A percentile compares a stretch with the other conserved stretches of the same genome.
Conservation (phyloP, 1,284 basidiomycete genomes). For the Ceratobasidium sp. region DNA sequence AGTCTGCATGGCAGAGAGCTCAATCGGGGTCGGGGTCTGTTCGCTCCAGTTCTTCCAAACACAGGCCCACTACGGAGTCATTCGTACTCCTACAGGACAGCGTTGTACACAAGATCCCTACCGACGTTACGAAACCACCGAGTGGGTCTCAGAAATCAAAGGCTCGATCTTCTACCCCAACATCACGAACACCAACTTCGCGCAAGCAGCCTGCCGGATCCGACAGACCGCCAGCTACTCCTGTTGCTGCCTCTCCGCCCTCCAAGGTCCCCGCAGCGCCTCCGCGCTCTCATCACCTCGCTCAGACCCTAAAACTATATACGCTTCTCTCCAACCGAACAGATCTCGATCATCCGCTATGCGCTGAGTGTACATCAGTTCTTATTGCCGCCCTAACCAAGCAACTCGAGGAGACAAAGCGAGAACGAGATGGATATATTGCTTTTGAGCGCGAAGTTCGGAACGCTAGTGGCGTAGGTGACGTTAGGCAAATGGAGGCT, state of each 20-base stretch:
- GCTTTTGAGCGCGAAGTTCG: conserved; percentile 89
- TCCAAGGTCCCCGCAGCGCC: conserved; percentile 52
- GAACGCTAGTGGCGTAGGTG: conserved; percentile 62
- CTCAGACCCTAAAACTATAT: conserved; percentile 78
- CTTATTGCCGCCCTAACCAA: conserved; percentile 80
- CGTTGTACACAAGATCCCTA: conserved; percentile 70
- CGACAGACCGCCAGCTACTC: conserved; percentile 48
- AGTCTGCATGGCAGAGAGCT: conserved; percentile 69
- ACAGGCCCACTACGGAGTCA: conserved; percentile 69
- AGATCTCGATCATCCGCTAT: conserved; percentile 94
- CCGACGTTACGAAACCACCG: conserved; percentile 55
- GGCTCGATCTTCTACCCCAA: conserved; percentile 37
- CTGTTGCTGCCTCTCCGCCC: conserved; percentile 55
- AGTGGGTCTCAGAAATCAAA: conserved; percentile 38
- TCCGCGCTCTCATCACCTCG: conserved; percentile 71
- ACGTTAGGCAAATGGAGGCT: conserved; percentile 42
- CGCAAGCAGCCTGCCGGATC: conserved; percentile 46
- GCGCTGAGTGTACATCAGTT: conserved; percentile 90
- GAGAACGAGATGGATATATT: conserved; percentile 91
- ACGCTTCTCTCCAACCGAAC: conserved; percentile 81
- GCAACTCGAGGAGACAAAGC: conserved; percentile 89
- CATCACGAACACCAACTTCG: conserved; percentile 48
- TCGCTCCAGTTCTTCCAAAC: conserved; percentile 52
- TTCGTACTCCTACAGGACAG: conserved; percentile 91
- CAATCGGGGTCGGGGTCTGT: conserved; percentile 40